Evolutionary conservation across 768 basidiomycete genomes (phyloP).

Genomic region (Galerina marginata): DNA sequence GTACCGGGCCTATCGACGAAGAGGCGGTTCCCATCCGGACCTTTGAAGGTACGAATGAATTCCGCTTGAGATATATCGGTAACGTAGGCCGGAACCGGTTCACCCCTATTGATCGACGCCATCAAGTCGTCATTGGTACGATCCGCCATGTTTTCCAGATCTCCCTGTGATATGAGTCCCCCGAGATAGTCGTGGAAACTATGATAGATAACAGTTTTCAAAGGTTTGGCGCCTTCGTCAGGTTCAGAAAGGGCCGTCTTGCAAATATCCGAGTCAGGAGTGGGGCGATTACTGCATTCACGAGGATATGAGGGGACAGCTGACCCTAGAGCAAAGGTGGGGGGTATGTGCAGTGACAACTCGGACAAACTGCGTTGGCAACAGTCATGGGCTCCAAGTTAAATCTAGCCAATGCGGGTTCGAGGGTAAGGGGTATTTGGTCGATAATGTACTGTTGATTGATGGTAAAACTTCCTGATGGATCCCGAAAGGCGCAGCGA

Average conservation of each 20-base stretch:
- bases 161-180: neutral
- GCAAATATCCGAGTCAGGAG: slow-evolving; percentile 1
- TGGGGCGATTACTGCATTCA: neutral
- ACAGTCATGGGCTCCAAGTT: slow-evolving; percentile 20
- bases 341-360: slow-evolving; percentile 21
- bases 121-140: slow-evolving; percentile 3
- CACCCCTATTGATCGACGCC: neutral
- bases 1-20: neutral
- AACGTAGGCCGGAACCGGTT: neutral
- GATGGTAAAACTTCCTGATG: neutral
- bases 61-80: neutral
- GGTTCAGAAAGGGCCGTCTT: neutral
- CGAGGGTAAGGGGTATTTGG: slow-evolving; percentile 9
- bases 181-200: slow-evolving; percentile 9
- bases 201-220: slow-evolving; percentile 2
- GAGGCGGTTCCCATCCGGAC: neutral
- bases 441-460: neutral
- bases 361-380: slow-evolving; percentile 25
- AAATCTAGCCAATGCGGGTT: slow-evolving; percentile 11
- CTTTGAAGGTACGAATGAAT: slow-evolving; percentile 3
- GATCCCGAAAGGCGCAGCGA: neutral
- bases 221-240: neutral
- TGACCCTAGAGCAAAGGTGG: neutral
- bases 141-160: slow-evolving; percentile 6
- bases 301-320: neutral